These are phyloP conservation scores for Backusella tarrabulga DNA, from an alignment of 192 early-diverging fungal species.

Conservation along the genomic window DNA sequence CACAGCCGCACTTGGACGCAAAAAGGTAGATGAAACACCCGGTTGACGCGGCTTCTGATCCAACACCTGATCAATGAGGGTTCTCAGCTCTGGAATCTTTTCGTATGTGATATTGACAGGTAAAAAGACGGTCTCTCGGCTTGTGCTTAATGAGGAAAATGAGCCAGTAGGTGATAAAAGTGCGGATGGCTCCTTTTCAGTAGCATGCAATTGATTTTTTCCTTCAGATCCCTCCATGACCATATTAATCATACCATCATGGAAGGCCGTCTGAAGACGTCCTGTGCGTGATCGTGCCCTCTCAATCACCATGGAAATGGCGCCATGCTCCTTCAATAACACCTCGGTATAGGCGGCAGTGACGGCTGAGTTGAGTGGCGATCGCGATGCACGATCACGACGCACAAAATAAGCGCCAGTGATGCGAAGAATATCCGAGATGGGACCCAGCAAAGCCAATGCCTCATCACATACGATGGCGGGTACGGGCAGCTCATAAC, in stretches of 20 bases:
- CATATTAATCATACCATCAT: constrained; percentile 37
- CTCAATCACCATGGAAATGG: constrained; percentile 34
- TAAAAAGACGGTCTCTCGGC: constrained; percentile 19
- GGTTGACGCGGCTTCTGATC: constrained; percentile 31
- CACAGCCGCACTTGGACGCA: constrained; percentile 28
- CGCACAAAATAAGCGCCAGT: constrained; percentile 35
- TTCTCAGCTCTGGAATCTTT: constrained; percentile 32
- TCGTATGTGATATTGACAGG: constrained; percentile 41
- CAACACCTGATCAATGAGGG: constrained; percentile 37
- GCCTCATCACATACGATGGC: constrained; percentile 40
- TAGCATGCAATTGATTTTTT: constrained; percentile 19
- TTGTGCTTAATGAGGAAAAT: not conserved
- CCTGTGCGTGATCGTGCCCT: constrained; percentile 38
- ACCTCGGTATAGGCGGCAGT: constrained; percentile 35
- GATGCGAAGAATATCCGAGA: constrained; percentile 37
- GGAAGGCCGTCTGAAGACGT: constrained; percentile 23
- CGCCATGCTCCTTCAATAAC: constrained; percentile 33
- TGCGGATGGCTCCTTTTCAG: not conserved
- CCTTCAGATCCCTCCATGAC: constrained; percentile 33
- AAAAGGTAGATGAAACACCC: constrained; percentile 12
- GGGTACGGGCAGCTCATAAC: constrained; percentile 37
- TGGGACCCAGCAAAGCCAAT: constrained; percentile 33
- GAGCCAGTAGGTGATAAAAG: constrained; percentile 11
- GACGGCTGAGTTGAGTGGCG: constrained; percentile 32
- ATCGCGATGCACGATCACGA: constrained; percentile 23